A percentile compares a stretch with the other conserved stretches of the same genome.
Conservation (phyloP, 306 rosid genomes). For the Cicer pinnatifidum region DNA sequence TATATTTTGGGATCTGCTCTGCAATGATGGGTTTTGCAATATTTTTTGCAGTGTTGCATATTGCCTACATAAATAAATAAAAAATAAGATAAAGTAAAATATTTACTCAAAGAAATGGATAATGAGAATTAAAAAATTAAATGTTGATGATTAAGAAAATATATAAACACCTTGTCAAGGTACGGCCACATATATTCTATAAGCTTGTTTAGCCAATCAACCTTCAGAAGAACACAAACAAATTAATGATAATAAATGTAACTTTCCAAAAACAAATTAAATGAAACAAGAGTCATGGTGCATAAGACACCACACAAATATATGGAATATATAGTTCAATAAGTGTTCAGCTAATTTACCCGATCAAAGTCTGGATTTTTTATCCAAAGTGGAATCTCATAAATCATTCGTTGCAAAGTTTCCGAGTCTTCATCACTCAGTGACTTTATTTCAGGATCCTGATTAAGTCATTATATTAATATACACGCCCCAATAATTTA, state of each 20-base stretch:
- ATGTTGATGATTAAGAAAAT: background rate
- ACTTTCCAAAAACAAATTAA: slow-evolving; percentile 17
- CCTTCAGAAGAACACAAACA: slow-evolving; percentile 46
- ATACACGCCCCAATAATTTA: too few species aligned
- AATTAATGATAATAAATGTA: background rate
- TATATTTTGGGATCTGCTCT: slow-evolving; percentile 78
- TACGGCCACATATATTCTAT: slow-evolving; percentile 90
- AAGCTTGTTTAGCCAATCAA: slow-evolving; percentile 90
- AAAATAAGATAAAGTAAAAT: background rate
- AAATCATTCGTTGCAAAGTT: slow-evolving; percentile 72
- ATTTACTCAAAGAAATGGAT: background rate
- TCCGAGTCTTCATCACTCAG: slow-evolving; percentile 69
- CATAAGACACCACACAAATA: background rate
- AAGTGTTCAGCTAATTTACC: slow-evolving; percentile 44
- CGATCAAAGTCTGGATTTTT: slow-evolving; percentile 94
- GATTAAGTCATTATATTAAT: too few species aligned
- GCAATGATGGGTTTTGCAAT: slow-evolving; percentile 87
- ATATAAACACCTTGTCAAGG: slow-evolving; percentile 73
- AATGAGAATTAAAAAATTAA: background rate
- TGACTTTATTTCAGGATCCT: slow-evolving; percentile 69
- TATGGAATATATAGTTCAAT: background rate
- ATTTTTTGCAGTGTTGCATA: slow-evolving; percentile 72
- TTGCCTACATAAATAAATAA: slow-evolving; percentile 54
- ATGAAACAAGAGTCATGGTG: slow-evolving; percentile 11
- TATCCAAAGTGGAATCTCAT: slow-evolving; percentile 94